Base-by-base conservation (phyloP, 495 filamentous ascomycete species). In the Penicillium salamii region DNA sequence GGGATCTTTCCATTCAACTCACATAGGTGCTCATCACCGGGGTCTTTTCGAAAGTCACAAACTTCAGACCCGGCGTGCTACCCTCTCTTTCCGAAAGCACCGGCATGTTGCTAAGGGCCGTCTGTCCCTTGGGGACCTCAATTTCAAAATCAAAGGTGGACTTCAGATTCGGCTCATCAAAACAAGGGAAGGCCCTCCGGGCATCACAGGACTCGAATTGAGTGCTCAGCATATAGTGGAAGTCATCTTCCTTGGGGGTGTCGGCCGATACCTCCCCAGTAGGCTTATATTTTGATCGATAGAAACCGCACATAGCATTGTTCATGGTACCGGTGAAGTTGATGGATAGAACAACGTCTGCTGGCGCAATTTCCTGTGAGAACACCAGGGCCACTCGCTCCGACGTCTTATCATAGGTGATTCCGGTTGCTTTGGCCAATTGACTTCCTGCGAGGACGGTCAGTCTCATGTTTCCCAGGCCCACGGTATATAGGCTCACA, bases 141-240 rank as follows among this genome's bases (percentile, higher is more conserved):
- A 98, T 87, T 57, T 86, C 77, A 48, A 98, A 87, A 66, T 96
- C 92, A 61, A 95, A 97, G 7, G 90, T 89, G 19, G 93, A 90
- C 70, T 98, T 98, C 42, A 97, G 77, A 59, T 95, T 97, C 15
- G 93, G 93, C 73, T 98, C 93, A 63, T 98, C 93, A 58, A 97
- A 97, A 75, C 93, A 97, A 36, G 93, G 93, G 67, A 98, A 95
- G 17, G 91, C 91, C 55, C 91, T 77, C 43, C 93, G 83, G 34
- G 93, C 93, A 76, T 97, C 93, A 62, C 90, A 96, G 34, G 90
- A 85, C 72, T 98, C 93, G 59, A 98, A 97, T 69, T 98, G 93
- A 33, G 93, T 98, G 70, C 85, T 90, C 65, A 95, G 82, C 92
- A 96, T 96, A 70, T 90, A 90, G 71, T 92, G 80, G 62, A 85